A percentile compares a stretch with the other conserved stretches of the same genome.
These are phyloP conservation scores for Arbutus unedo DNA, from an alignment of 148 eudicot species.

Conservation along the genomic window DNA sequence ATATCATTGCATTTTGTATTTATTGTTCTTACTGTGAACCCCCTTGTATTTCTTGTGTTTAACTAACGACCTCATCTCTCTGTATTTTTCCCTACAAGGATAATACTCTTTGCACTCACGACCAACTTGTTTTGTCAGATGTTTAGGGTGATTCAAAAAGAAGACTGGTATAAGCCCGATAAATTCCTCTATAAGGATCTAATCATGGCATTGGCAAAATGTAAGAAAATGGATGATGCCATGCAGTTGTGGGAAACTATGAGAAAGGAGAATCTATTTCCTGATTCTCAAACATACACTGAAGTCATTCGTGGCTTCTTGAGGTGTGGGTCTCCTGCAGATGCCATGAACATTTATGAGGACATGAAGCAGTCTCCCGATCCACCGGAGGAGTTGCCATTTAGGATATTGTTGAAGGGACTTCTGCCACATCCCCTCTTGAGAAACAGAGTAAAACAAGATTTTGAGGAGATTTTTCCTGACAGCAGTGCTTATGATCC, in stretches of 20 bases:
- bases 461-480: conserved; percentile 88
- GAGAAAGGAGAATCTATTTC: conserved; percentile 74
- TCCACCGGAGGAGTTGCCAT: conserved; percentile 88
- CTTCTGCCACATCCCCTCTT: conserved; percentile 92
- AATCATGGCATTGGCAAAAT: conserved; percentile 68
- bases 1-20: neutral
- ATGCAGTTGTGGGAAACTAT: conserved; percentile 79
- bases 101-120: neutral
- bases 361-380: conserved; percentile 93
- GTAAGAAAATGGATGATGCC: conserved; percentile 73
- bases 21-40: neutral
- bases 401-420: conserved; percentile 83
- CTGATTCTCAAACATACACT: conserved; percentile 82
- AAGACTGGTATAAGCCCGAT: conserved; percentile 86
- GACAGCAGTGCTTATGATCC: conserved; percentile 88
- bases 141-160: conserved; percentile 70
- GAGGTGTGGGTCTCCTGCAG: conserved; percentile 82
- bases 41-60: neutral
- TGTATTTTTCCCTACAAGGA: neutral
- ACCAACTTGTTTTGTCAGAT: conserved; percentile 40
- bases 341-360: conserved; percentile 96
- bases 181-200: conserved; percentile 82
- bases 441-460: conserved; percentile 90
- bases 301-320: conserved; percentile 88
- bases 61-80: neutral